Conservation (phyloP, 768 basidiomycete genomes). For the Mycena latifolia region DNA sequence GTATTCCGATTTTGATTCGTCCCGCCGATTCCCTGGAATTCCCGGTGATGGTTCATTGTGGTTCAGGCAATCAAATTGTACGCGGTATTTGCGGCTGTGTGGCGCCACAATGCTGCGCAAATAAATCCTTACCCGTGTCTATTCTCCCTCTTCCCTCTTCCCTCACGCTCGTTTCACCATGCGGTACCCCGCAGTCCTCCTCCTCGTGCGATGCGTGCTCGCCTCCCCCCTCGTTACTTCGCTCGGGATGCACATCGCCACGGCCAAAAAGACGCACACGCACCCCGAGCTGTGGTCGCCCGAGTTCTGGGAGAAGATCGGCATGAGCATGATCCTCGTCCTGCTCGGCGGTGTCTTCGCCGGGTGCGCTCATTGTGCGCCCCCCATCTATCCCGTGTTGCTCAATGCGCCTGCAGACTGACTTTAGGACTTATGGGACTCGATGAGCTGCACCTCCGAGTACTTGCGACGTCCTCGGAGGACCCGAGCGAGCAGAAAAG, state of each 20-base stretch:
- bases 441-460: slow-evolving; percentile 91
- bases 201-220: slow-evolving; percentile 6
- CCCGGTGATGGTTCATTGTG: no score
- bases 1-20: no score
- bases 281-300: slow-evolving; percentile 29
- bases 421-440: slow-evolving; percentile 96
- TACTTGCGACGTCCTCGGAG: slow-evolving; percentile 85
- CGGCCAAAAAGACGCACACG: slow-evolving; percentile 15
- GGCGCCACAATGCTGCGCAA: no score
- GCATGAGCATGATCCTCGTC: slow-evolving; percentile 77
- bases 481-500: slow-evolving; percentile 74
- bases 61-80: no score
- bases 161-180: not conserved
- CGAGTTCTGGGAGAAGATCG: slow-evolving; percentile 79
- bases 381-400: not conserved
- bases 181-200: slow-evolving; percentile 3
- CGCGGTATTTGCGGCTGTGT: no score
- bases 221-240: slow-evolving; percentile 14
- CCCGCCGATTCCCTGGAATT: no score
- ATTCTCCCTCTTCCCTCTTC: no score
- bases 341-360: slow-evolving; percentile 93
- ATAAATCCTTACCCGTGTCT: no score
- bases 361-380: slow-evolving; percentile 65
- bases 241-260: slow-evolving; percentile 11
- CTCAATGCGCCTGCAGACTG: slow-evolving; percentile 61